Evolutionary conservation across 1,284 basidiomycete genomes (phyloP).

Genomic region (Phylloboletellus chloephorus): DNA sequence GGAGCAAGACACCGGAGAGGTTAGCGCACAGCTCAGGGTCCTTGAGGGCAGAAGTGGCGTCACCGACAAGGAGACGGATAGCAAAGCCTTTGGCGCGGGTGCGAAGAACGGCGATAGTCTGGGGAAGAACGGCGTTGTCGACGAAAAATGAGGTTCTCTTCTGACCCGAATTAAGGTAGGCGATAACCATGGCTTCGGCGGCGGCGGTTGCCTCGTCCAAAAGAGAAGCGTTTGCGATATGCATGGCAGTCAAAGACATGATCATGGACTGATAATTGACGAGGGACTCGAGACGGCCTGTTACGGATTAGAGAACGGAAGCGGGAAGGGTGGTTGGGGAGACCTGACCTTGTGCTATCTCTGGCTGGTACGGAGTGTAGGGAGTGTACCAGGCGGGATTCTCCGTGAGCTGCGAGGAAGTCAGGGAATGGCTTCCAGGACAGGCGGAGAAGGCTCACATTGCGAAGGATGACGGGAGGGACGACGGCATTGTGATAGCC

Average conservation of each 20-base stretch:
- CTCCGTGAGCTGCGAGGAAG: constrained; percentile 71
- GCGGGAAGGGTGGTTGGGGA: constrained; percentile 8
- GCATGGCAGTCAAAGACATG: constrained; percentile 90
- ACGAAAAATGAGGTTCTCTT: constrained; percentile 85
- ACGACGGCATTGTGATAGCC: constrained; percentile 95
- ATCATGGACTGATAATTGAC: constrained; percentile 98
- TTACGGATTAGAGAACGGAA: constrained; percentile 11
- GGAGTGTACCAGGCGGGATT: constrained; percentile 99
- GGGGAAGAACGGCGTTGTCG: constrained; percentile 76
- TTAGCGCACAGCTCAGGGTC: constrained; percentile 55
- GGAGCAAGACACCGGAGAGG: constrained; percentile 84
- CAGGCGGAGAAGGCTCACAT: constrained; percentile 47
- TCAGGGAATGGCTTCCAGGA: constrained; percentile 7
- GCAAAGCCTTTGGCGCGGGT: constrained; percentile 90
- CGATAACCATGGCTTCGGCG: constrained; percentile 89
- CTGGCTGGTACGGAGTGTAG: constrained; percentile 92
- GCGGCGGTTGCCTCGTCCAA: constrained; percentile 92
- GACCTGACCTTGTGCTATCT: constrained; percentile 80
- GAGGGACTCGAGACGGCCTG: constrained; percentile 91
- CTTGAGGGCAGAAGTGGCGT: constrained; percentile 48
- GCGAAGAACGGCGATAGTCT: constrained; percentile 81
- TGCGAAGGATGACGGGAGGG: constrained; percentile 88
- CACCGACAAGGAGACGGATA: constrained; percentile 71
- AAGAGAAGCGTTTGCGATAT: constrained; percentile 91
- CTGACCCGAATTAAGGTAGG: constrained; percentile 58